These are phyloP conservation scores for Phytophthora hibernalis DNA, from an alignment of 352 stramenopile species.

Conservation along the genomic window DNA sequence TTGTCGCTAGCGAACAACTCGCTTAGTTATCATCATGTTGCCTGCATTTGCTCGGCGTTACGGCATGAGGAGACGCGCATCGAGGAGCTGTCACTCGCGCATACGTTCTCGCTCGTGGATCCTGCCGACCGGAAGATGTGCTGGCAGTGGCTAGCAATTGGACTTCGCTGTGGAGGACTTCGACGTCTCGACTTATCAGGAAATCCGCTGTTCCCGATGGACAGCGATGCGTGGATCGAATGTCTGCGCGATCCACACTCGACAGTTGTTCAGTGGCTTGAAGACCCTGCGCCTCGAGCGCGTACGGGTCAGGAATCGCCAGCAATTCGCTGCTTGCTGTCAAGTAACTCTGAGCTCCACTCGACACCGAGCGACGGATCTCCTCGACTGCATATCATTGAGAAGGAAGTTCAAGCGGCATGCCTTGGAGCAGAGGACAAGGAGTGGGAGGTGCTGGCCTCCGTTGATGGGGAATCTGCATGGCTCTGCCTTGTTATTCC, in stretches of 20 bases:
- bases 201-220: conserved; percentile 39
- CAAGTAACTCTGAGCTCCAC: conserved; percentile 31
- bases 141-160: conserved; percentile 44
- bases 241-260: conserved; percentile 28
- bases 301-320: conserved; percentile 7
- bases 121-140: conserved; percentile 32
- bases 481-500: conserved; percentile 43
- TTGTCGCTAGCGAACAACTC: conserved; percentile 46
- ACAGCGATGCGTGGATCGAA: conserved; percentile 37
- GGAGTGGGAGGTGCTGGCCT: conserved; percentile 39
- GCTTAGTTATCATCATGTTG: conserved; percentile 37
- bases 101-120: conserved; percentile 38
- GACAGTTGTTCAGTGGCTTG: conserved; percentile 26
- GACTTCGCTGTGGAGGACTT: conserved; percentile 25
- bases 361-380: conserved; percentile 23
- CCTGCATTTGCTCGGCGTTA: conserved; percentile 44
- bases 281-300: conserved; percentile 2
- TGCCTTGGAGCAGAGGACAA: conserved; percentile 10
- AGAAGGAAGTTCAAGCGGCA: conserved; percentile 28
- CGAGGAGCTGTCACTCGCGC: conserved; percentile 38
- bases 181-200: conserved; percentile 38
- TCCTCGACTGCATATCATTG: conserved; percentile 32
- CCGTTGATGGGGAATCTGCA: conserved; percentile 4
- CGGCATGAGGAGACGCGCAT: conserved; percentile 20
- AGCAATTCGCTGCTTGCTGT: conserved; percentile 26